phyloP scores from a whole-genome alignment of 2,329 filamentous ascomycete species.

The Dryadomyces quercivorus region DNA sequence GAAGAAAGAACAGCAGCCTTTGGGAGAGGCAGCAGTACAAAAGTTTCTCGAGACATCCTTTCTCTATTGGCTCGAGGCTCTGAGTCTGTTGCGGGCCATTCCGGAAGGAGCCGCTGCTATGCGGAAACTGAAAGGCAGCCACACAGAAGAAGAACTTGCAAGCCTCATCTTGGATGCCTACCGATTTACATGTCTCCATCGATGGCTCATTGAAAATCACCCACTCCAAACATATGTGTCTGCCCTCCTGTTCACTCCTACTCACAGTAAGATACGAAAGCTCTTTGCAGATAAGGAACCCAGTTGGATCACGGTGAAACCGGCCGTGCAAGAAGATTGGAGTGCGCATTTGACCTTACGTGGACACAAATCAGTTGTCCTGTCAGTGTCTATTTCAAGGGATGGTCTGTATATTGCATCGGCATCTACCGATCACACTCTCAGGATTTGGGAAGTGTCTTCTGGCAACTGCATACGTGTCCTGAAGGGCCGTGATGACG shows the following conservation, averaged over 20 bases:
- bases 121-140: slow-evolving; percentile 8
- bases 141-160: not conserved
- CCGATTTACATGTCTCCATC: slow-evolving; percentile 10
- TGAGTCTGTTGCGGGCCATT: slow-evolving; percentile 21
- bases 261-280: slow-evolving; percentile 11
- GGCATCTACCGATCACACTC: not conserved
- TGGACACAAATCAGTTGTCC: not conserved
- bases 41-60: slow-evolving; percentile 23
- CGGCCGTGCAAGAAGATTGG: slow-evolving; percentile 2
- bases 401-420: not conserved
- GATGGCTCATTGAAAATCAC: slow-evolving; percentile 8
- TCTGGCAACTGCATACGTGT: not conserved
- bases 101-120: slow-evolving; percentile 15
- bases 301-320: slow-evolving; percentile 8
- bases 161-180: slow-evolving; percentile 12
- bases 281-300: slow-evolving; percentile 11
- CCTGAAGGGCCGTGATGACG: not conserved
- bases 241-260: slow-evolving; percentile 21
- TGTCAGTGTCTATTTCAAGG: not conserved
- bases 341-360: slow-evolving; percentile 2
- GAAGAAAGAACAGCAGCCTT: too few species aligned
- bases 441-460: slow-evolving; percentile 2
- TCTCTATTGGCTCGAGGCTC: slow-evolving; percentile 31
- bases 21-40: slow-evolving; percentile 10
- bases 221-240: slow-evolving; percentile 22